These are phyloP conservation scores for Epichloe glyceriae DNA, from an alignment of 2,329 filamentous ascomycete species.

Conservation along the genomic window DNA sequence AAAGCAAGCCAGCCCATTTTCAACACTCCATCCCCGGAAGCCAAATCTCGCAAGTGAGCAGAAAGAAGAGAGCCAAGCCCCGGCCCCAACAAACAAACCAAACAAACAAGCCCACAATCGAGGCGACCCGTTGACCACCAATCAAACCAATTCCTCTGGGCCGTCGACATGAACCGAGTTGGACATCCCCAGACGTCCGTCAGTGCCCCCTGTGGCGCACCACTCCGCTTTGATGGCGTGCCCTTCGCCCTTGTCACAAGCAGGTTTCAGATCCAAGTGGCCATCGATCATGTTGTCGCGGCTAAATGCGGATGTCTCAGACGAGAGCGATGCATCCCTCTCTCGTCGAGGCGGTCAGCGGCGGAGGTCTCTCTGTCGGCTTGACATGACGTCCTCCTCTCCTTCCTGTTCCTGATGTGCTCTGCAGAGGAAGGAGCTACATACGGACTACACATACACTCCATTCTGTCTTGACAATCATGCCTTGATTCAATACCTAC, in stretches of 20 bases:
- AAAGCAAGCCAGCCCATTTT: too few relatives aligned
- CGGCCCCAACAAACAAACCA: neutral
- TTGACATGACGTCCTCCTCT: too few relatives aligned
- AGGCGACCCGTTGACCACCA: neutral
- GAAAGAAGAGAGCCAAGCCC: neutral
- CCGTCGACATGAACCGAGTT: neutral
- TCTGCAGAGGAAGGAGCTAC: too few relatives aligned
- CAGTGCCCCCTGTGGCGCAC: too few relatives aligned
- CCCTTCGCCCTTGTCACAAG: neutral
- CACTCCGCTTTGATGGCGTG: too few relatives aligned
- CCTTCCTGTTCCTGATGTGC: too few relatives aligned
- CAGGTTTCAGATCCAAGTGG: neutral
- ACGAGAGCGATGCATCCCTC: too few relatives aligned
- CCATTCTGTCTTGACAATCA: constrained; percentile 3
- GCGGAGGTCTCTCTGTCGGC: too few relatives aligned
- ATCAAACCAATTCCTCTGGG: too few relatives aligned
- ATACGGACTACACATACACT: neutral
- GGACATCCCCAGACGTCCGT: too few relatives aligned
- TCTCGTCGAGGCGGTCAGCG: too few relatives aligned
- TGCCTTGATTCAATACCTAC: neutral
- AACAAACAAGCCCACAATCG: neutral
- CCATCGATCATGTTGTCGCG: neutral
- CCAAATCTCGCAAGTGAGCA: too few relatives aligned
- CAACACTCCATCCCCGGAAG: neutral
- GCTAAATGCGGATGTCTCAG: neutral